These are phyloP conservation scores for Escovopsis weberi DNA, from an alignment of 2,329 filamentous ascomycete genomes.

Conservation along the genomic window DNA sequence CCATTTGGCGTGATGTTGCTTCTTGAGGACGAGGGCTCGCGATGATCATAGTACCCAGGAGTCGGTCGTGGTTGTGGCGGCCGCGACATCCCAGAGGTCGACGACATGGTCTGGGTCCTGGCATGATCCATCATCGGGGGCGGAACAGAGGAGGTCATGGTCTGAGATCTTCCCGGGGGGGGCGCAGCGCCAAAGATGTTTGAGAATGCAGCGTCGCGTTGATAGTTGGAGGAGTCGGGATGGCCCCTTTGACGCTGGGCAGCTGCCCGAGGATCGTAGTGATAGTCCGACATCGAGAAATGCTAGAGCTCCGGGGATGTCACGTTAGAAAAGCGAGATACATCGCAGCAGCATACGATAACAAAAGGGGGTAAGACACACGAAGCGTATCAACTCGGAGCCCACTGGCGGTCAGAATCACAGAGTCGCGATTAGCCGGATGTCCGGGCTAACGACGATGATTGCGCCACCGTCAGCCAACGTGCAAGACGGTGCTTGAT, in stretches of 20 bases:
- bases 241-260: constrained; percentile 32
- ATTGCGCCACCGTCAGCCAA: constrained; percentile 20
- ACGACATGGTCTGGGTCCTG: constrained; percentile 68
- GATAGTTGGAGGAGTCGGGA: constrained; percentile 39
- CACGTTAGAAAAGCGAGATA: constrained; percentile 6
- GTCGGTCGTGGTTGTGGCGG: constrained; percentile 46
- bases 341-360: constrained; percentile 1
- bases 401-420: constrained; percentile 8
- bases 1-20: constrained; percentile 30
- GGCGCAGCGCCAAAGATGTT: constrained; percentile 88
- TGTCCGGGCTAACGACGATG: constrained; percentile 13
- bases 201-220: constrained; percentile 88
- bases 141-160: constrained; percentile 67
- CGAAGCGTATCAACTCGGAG: constrained; percentile 10
- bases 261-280: constrained; percentile 36
- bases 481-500: constrained; percentile 2
- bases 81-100: constrained; percentile 41
- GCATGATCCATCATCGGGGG: constrained; percentile 39
- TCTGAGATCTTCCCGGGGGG: constrained; percentile 80
- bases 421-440: constrained; percentile 12
- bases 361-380: constrained; percentile 6
- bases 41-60: constrained; percentile 22
- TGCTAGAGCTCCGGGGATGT: background rate
- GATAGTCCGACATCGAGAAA: constrained; percentile 42
- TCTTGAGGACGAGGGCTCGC: constrained; percentile 13